Percentiles rank a stretch among this genome's conserved stretches.
These are phyloP conservation scores for Parietichytrium sp. DNA, from an alignment of 108 stramenopile species.

Conservation along the genomic window DNA sequence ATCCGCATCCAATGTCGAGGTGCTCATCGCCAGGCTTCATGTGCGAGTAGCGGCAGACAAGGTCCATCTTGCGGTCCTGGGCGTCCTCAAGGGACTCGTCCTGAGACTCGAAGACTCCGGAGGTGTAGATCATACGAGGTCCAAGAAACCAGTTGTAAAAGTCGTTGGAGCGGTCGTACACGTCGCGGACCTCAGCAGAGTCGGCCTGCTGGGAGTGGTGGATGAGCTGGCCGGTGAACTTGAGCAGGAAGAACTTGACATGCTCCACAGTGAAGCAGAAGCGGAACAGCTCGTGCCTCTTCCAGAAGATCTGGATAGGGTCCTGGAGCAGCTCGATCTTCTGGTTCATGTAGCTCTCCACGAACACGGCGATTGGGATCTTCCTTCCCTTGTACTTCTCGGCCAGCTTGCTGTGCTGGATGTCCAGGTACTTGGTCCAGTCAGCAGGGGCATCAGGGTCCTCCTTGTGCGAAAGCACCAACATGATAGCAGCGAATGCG, in stretches of 20 bases:
- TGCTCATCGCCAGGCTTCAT: slow-evolving; percentile 38
- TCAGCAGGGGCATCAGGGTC: slow-evolving; percentile 6
- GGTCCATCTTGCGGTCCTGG: slow-evolving; percentile 46
- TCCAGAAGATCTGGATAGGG: slow-evolving; percentile 17
- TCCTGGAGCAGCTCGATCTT: not conserved
- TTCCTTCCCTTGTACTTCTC: slow-evolving; percentile 38
- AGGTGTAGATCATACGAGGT: slow-evolving; percentile 42
- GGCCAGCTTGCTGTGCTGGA: slow-evolving; percentile 7
- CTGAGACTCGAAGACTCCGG: slow-evolving; percentile 41
- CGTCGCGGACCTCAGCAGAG: slow-evolving; percentile 35
- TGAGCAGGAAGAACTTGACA: slow-evolving; percentile 24
- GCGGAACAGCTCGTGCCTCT: slow-evolving; percentile 34
- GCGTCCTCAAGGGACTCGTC: slow-evolving; percentile 38
- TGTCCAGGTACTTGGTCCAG: slow-evolving; percentile 39
- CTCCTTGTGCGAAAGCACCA: slow-evolving; percentile 9
- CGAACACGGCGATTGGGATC: slow-evolving; percentile 34
- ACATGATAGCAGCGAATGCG: slow-evolving; percentile 20
- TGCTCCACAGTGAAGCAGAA: slow-evolving; percentile 10
- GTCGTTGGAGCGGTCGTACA: slow-evolving; percentile 47
- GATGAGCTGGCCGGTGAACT: slow-evolving; percentile 37
- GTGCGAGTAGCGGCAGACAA: slow-evolving; percentile 39
- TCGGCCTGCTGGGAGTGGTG: slow-evolving; percentile 26
- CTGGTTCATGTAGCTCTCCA: slow-evolving; percentile 30
- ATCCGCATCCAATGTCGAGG: slow-evolving; percentile 46
- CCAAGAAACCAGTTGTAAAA: slow-evolving; percentile 45